A percentile compares a stretch with the other conserved stretches of the same genome.
phyloP scores from a whole-genome alignment of 345 rosid genomes.

The Populus simonii region DNA sequence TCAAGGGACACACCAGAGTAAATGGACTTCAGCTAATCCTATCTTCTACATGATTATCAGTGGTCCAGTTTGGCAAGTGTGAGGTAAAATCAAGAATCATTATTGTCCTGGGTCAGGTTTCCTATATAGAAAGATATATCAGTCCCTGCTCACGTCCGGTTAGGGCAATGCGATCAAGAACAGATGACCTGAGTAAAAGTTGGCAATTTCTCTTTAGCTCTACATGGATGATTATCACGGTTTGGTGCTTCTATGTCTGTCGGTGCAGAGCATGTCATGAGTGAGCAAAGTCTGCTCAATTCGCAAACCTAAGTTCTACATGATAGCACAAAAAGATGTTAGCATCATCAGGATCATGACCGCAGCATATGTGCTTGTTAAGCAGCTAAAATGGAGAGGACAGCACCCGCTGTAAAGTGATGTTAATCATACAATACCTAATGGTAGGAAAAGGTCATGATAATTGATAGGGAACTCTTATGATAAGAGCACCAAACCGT shows the following conservation, averaged over 20 bases:
- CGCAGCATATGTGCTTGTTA: background rate
- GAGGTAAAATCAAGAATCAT: background rate
- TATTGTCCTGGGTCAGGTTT: background rate
- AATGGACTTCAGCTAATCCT: background rate
- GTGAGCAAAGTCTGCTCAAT: background rate
- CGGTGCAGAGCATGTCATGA: background rate
- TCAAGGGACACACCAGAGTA: background rate
- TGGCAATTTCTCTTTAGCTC: background rate
- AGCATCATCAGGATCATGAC: background rate
- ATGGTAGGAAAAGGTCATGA: background rate
- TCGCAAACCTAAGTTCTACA: background rate
- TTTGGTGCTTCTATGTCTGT: background rate
- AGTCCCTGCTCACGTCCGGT: background rate
- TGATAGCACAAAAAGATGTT: background rate
- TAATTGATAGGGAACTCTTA: background rate
- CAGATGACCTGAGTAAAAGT: background rate
- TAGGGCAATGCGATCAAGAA: background rate
- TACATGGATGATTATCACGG: background rate
- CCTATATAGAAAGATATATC: background rate
- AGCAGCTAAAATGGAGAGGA: constrained; percentile 2
- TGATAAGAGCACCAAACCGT: background rate
- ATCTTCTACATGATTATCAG: background rate
- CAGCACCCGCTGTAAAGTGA: constrained; percentile 7
- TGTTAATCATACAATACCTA: background rate
- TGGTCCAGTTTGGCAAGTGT: background rate